These are phyloP conservation scores for Paraurostyla sp. DNA, from an alignment of 73 alveolate genomes.

Conservation along the genomic window DNA sequence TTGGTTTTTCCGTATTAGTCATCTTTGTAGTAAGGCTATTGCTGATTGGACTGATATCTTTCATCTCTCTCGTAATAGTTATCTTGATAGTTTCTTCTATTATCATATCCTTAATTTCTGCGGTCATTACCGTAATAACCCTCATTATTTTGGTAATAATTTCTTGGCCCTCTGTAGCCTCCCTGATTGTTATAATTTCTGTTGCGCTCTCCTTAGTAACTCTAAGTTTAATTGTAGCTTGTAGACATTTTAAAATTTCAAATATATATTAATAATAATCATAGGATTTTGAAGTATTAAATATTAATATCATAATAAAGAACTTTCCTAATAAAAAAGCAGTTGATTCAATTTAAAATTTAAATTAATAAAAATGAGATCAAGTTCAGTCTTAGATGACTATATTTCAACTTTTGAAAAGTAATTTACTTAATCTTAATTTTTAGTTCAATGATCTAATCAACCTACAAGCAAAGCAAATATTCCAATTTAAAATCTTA, in stretches of 20 bases:
- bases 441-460: not conserved
- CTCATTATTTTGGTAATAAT: not conserved
- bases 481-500: not conserved
- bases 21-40: not conserved
- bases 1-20: not conserved
- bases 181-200: not conserved
- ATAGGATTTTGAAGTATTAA: not conserved
- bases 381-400: not conserved
- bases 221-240: not conserved
- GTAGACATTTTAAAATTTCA: slow-evolving; percentile 19
- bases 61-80: not conserved
- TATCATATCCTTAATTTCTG: not conserved
- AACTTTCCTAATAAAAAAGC: too few species aligned
- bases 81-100: not conserved
- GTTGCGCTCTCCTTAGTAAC: not conserved
- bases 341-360: too few species aligned
- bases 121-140: not conserved
- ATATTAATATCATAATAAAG: not conserved
- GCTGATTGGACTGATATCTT: not conserved
- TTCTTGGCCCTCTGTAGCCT: slow-evolving; percentile 1
- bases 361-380: slow-evolving; percentile 16
- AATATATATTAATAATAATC: not conserved
- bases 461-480: not conserved
- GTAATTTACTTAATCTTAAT: not conserved
- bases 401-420: slow-evolving; percentile 6